Conservation (phyloP, 352 stramenopile species). For the Aphanomyces invadans region DNA sequence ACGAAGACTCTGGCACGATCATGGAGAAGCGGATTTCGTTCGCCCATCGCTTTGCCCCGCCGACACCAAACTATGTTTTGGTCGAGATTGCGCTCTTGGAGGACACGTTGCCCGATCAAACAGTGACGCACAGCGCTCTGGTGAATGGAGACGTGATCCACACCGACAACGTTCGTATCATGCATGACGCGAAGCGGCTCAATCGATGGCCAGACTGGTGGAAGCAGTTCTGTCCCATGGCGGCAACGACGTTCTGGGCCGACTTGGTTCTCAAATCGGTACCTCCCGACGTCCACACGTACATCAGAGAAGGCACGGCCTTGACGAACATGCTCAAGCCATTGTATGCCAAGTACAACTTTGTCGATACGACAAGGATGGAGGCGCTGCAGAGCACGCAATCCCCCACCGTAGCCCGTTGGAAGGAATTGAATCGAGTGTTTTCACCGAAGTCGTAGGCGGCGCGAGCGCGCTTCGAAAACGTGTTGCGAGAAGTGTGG, state of each 20-base stretch:
- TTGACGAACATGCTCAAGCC: conserved; percentile 48
- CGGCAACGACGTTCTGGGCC: conserved; percentile 58
- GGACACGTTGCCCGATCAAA: conserved; percentile 11
- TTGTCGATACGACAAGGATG: conserved; percentile 64
- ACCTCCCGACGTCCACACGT: not conserved
- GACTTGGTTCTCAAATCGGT: conserved; percentile 35
- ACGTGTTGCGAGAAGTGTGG: conserved; percentile 54
- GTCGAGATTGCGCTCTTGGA: conserved; percentile 29
- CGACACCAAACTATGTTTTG: conserved; percentile 47
- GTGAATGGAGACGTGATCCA: conserved; percentile 45
- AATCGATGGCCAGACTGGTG: conserved; percentile 45
- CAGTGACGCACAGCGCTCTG: conserved; percentile 14
- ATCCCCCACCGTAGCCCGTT: not conserved
- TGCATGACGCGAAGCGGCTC: conserved; percentile 30
- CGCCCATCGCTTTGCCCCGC: conserved; percentile 9
- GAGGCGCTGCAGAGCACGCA: conserved; percentile 49
- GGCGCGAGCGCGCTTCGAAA: conserved; percentile 31
- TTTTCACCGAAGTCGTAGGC: not conserved
- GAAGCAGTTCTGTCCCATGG: conserved; percentile 51
- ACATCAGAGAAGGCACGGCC: not conserved
- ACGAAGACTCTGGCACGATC: conserved; percentile 59
- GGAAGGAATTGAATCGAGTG: not conserved
- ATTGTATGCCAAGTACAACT: conserved; percentile 70
- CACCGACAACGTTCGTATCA: conserved; percentile 27
- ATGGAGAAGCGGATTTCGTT: conserved; percentile 34